Evolutionary conservation across 805 yeast genomes (phyloP).

Genomic region (Maudiozyma pseudohumilis): DNA sequence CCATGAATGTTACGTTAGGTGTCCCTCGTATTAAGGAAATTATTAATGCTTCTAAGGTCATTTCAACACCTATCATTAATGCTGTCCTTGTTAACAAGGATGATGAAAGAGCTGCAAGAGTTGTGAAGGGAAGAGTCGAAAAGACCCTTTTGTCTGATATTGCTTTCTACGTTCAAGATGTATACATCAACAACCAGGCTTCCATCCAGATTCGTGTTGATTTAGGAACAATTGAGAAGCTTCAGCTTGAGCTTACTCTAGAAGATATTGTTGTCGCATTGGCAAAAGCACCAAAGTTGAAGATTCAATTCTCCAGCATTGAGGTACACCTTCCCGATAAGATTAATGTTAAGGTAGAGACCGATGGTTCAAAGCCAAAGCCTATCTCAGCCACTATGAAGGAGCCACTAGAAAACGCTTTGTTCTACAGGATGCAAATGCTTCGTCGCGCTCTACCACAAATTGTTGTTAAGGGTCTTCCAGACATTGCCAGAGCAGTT

Average conservation of each 20-base stretch:
- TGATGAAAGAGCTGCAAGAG: conserved; percentile 97
- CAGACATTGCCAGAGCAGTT: conserved; percentile 90
- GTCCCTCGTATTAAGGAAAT: conserved; percentile 99
- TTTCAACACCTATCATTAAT: conserved; percentile 93
- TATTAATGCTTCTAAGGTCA: conserved; percentile 90
- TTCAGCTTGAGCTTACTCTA: conserved; percentile 80
- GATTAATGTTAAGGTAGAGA: conserved; percentile 51
- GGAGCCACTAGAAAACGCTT: conserved; percentile 36
- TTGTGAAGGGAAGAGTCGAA: conserved; percentile 94
- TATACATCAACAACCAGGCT: conserved; percentile 70
- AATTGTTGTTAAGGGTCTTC: conserved; percentile 86
- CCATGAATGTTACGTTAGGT: conserved; percentile 97
- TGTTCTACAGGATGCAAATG: conserved; percentile 84
- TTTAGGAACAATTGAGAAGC: conserved; percentile 69
- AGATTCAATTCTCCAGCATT: conserved; percentile 66
- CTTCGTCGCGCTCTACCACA: conserved; percentile 76
- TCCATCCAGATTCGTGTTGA: conserved; percentile 77
- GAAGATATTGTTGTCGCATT: conserved; percentile 83
- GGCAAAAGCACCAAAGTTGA: conserved; percentile 76
- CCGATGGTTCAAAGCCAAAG: conserved; percentile 35
- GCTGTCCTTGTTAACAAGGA: conserved; percentile 85
- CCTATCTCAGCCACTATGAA: conserved; percentile 35
- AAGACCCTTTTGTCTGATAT: conserved; percentile 83
- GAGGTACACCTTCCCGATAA: conserved; percentile 54
- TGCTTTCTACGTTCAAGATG: conserved; percentile 86